Evolutionary conservation across 202 grass and related monocot species (phyloP).

Genomic region (Carex sylvatica): DNA sequence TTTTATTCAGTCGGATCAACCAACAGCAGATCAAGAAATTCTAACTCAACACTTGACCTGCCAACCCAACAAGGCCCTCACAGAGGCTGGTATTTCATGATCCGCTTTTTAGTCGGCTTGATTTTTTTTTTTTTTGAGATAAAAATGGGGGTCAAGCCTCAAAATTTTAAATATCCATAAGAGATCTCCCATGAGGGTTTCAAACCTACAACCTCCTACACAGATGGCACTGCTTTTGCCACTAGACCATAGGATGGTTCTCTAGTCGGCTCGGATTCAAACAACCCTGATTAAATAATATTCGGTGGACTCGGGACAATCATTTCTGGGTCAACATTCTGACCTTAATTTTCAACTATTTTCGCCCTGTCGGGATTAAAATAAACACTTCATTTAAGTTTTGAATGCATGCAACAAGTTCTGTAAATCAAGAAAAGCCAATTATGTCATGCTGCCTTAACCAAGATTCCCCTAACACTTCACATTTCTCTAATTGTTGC

Average conservation of each 20-base stretch:
- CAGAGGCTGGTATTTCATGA: background rate
- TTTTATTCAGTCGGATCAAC: background rate
- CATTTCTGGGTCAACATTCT: background rate
- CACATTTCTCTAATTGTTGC: constrained; percentile 19
- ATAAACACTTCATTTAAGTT: background rate
- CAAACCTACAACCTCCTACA: no score
- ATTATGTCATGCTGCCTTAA: background rate
- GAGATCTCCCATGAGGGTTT: no score
- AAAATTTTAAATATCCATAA: no score
- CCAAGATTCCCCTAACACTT: background rate
- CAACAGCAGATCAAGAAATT: background rate
- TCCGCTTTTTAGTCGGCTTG: background rate
- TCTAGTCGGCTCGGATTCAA: background rate
- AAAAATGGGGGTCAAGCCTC: no score
- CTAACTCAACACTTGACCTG: background rate
- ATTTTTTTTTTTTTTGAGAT: no score
- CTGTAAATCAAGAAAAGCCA: background rate
- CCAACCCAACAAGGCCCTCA: background rate
- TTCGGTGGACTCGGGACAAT: background rate
- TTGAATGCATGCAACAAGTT: background rate
- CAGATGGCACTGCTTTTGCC: no score
- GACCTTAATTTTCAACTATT: background rate
- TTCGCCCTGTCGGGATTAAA: background rate
- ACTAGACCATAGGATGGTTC: no score
- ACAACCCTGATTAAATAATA: background rate